Evolutionary conservation across 2,329 filamentous ascomycete genomes (phyloP).

Genomic region (Amauroascus niger): DNA sequence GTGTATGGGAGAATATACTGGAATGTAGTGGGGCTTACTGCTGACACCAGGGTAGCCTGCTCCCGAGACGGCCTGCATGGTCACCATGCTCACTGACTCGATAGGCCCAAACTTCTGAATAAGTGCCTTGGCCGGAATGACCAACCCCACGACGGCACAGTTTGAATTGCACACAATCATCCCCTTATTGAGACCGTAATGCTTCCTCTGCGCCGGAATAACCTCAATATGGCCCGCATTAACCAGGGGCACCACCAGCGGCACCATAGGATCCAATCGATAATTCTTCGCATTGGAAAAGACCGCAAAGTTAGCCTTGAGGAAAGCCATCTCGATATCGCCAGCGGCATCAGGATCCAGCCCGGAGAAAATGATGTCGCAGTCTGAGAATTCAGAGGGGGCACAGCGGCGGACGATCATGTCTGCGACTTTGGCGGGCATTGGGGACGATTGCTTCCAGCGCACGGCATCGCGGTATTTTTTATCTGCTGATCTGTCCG

Average conservation of each 20-base stretch:
- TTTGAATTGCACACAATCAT: conserved; percentile 51
- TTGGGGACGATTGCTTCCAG: conserved; percentile 85
- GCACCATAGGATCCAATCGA: conserved; percentile 69
- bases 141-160: conserved; percentile 7
- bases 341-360: conserved; percentile 9
- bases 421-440: conserved; percentile 64
- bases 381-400: conserved; percentile 66
- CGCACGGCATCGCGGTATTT: conserved; percentile 86
- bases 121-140: conserved; percentile 9
- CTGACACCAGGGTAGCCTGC: conserved; percentile 15
- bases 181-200: conserved; percentile 64
- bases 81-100: conserved; percentile 13
- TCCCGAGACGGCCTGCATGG: conserved; percentile 16
- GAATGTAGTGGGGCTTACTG: conserved; percentile 9
- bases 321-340: conserved; percentile 41
- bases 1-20: no score
- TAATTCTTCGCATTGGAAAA: conserved; percentile 11
- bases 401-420: conserved; percentile 78
- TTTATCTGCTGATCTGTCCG: conserved; percentile 78
- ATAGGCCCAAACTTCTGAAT: conserved; percentile 17
- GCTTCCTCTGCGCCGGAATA: conserved; percentile 75
- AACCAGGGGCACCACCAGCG: conserved; percentile 88
- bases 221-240: conserved; percentile 79
- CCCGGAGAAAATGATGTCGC: conserved; percentile 11
- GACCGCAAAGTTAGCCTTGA: conserved; percentile 4